These are phyloP conservation scores for Blastocystis sp. DNA, from an alignment of 352 stramenopile genomes.

Conservation along the genomic window DNA sequence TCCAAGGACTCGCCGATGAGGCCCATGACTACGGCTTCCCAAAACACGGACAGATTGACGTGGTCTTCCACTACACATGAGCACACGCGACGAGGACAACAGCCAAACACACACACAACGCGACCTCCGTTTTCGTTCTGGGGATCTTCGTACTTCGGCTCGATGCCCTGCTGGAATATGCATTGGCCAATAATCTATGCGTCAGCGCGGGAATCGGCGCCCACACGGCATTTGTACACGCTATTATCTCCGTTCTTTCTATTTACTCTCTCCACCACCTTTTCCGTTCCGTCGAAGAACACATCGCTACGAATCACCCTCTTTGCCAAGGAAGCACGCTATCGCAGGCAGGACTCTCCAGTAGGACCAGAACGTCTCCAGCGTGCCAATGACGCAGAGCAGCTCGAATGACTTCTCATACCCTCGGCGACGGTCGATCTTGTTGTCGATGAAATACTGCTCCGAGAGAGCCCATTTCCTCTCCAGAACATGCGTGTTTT, in stretches of 20 bases:
- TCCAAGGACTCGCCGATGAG: constrained; percentile 86
- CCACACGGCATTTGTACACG: not conserved
- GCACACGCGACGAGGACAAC: not conserved
- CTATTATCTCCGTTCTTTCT: not conserved
- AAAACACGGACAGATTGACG: constrained; percentile 84
- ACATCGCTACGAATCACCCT: constrained; percentile 56
- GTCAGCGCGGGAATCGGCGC: not conserved
- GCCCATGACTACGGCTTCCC: constrained; percentile 85
- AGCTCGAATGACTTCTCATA: constrained; percentile 86
- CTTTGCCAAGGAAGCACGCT: not conserved
- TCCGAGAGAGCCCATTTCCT: constrained; percentile 86
- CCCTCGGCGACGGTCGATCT: constrained; percentile 81
- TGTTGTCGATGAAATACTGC: constrained; percentile 79
- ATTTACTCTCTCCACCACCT: constrained; percentile 14
- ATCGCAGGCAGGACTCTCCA: constrained; percentile 85
- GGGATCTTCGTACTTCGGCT: constrained; percentile 86
- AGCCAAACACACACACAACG: constrained; percentile 51
- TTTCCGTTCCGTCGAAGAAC: constrained; percentile 65
- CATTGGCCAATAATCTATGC: constrained; percentile 74
- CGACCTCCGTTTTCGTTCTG: constrained; percentile 86
- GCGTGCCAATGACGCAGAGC: constrained; percentile 84
- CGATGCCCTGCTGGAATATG: constrained; percentile 86
- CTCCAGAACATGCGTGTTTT: constrained; percentile 80
- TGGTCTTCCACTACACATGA: constrained; percentile 78
- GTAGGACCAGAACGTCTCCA: constrained; percentile 88